These are phyloP conservation scores for Prunus persica DNA, from an alignment of 306 rosid genomes.

Conservation along the genomic window DNA sequence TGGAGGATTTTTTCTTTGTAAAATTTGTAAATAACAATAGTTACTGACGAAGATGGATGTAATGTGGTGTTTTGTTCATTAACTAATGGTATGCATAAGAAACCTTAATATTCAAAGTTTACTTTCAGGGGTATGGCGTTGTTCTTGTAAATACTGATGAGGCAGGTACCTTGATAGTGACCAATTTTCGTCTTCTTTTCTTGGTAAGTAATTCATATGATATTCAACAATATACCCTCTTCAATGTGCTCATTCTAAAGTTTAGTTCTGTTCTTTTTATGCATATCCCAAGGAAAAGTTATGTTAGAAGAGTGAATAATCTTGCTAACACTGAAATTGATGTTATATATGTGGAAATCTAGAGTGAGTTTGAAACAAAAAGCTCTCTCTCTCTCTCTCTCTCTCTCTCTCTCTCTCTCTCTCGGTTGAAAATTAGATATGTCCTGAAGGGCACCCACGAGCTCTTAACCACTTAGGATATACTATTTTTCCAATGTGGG, in stretches of 20 bases:
- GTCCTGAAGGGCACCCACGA: not conserved
- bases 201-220: constrained; percentile 55
- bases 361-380: not conserved
- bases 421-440: not conserved
- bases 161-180: constrained; percentile 84
- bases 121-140: constrained; percentile 81
- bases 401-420: not conserved
- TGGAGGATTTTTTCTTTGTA: not conserved
- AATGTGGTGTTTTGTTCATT: not conserved
- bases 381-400: not conserved
- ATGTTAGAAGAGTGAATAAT: not conserved
- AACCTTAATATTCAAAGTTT: constrained; percentile 22
- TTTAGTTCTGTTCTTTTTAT: not conserved
- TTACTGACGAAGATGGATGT: not conserved
- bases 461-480: too few relatives aligned
- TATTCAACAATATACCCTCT: not conserved
- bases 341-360: not conserved
- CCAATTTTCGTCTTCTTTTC: constrained; percentile 89
- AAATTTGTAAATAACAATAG: not conserved
- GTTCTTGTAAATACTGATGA: constrained; percentile 91
- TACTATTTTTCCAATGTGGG: too few relatives aligned
- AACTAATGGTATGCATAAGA: constrained; percentile 5
- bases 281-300: not conserved
- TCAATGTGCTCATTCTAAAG: not conserved
- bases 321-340: not conserved